Base-by-base conservation (phyloP, 2,329 filamentous ascomycete species). In the Neonectria neomacrospora region DNA sequence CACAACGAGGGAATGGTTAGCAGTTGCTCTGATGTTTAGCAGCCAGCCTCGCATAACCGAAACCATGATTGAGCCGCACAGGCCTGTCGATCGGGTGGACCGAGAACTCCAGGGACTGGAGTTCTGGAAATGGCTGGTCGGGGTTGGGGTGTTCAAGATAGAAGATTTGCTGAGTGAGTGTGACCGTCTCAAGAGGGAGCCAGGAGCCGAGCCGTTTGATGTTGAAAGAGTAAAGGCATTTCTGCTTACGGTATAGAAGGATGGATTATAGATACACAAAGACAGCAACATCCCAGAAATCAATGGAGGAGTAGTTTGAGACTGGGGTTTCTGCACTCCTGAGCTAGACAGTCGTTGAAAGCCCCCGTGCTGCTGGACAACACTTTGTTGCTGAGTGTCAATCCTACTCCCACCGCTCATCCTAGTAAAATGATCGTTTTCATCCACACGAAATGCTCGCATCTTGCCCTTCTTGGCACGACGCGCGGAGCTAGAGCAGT, bases 391-490 rank as follows among this genome's bases (percentile, higher is more conserved):
- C 14, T 18, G 3, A 18, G 45, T 30, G 8, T 48, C 45, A 5
- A 30, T n/a, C 1, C 34, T 5, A n/a, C 16, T n/a, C 16, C 26
- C 22, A 6, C 34, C 14, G 18, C 23, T 22, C 10, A 20, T 26
- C 2, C 53, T 41, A 20, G 47, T 41, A 22, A 55, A n/a, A 3
- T 26, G 26, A 16, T 63, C 39, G 9, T 42, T 34, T 16, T 55
- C 53, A 16, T 61, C 30, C 3, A 28, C n/a, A 23, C n/a, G 23
- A 11, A 28, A 42, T 8, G 58, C 58, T 3, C 58, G 52, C 12
- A 61, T 3, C 32, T 26, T 54, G 3, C n/a, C 41, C 20, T 61
- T 52, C 26, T 57, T 62, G 1, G 59, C 59, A 5, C 53, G 23
- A 1, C 53, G 32, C n/a, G 44, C 47, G 7, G 53, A 16, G 22